Evolutionary conservation across 148 eudicot genomes (phyloP).

Genomic region (Vaccinium macrocarpon): DNA sequence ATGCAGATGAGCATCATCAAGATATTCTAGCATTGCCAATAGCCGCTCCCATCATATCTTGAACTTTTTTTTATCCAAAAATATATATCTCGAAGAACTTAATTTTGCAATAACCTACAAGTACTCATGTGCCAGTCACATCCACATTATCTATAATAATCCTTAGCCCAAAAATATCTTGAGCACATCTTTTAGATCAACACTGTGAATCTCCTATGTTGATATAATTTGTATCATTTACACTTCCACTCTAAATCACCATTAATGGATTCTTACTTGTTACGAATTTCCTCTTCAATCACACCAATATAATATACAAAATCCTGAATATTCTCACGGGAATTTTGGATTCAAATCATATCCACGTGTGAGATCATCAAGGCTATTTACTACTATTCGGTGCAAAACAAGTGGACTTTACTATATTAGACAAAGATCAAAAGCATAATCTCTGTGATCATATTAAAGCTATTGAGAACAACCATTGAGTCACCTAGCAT

Average conservation of each 20-base stretch:
- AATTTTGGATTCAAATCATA: neutral
- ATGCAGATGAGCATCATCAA: neutral
- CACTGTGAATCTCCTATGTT: neutral
- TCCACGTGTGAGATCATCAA: neutral
- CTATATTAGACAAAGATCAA: neutral
- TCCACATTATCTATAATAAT: neutral
- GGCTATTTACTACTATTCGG: neutral
- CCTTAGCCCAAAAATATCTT: neutral
- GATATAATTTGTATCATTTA: too few species aligned
- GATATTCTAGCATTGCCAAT: neutral
- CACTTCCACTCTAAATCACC: too few species aligned
- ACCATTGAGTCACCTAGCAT: neutral
- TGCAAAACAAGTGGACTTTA: neutral
- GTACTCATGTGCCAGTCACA: neutral
- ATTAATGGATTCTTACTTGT: too few species aligned
- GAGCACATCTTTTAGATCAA: neutral
- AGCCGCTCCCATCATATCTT: too few species aligned
- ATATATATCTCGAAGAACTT: too few species aligned
- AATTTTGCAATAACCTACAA: neutral
- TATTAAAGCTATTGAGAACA: neutral
- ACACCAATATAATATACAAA: neutral
- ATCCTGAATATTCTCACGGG: neutral
- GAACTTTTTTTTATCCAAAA: too few species aligned
- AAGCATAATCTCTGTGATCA: neutral
- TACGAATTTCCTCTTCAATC: neutral